Conservation (phyloP, 2,329 filamentous ascomycete genomes). For the Alternaria panax region DNA sequence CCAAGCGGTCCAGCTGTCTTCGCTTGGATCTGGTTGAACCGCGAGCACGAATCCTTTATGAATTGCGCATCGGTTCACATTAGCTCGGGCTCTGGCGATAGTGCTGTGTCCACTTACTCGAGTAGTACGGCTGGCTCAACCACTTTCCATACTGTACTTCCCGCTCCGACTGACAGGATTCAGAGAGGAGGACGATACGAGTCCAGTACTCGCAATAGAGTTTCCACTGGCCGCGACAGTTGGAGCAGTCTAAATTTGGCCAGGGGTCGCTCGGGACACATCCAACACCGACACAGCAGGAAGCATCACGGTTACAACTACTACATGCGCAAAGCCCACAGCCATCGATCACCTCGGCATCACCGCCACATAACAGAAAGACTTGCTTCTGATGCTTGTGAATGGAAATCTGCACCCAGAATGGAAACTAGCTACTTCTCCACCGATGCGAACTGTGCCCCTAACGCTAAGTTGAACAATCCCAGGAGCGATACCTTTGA, state of each 20-base stretch:
- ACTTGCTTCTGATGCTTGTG: constrained; percentile 27
- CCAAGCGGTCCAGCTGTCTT: constrained; percentile 50
- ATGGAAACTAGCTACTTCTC: constrained; percentile 53
- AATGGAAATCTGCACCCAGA: constrained; percentile 49
- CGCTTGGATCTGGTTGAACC: constrained; percentile 57
- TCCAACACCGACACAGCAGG: constrained; percentile 4
- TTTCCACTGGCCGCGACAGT: neutral
- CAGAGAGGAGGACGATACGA: neutral
- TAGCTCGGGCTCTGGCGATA: constrained; percentile 15
- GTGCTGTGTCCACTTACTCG: constrained; percentile 6
- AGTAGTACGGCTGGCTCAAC: neutral
- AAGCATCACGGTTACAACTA: constrained; percentile 5
- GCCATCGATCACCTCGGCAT: neutral
- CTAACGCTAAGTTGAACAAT: constrained; percentile 35
- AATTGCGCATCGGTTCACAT: constrained; percentile 55
- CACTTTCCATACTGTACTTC: constrained; percentile 3
- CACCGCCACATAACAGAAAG: neutral
- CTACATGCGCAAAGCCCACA: neutral
- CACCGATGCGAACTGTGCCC: constrained; percentile 48
- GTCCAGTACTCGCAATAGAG: neutral
- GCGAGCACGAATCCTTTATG: constrained; percentile 56
- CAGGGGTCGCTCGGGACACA: constrained; percentile 3
- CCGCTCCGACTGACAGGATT: neutral
- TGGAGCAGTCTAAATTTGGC: neutral
- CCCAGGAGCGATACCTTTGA: constrained; percentile 41